Evolutionary conservation across 805 yeast genomes (phyloP), one percentile per base, ranked within the genome.

Genomic region (Cyberlindnera euphorbiiphila): DNA sequence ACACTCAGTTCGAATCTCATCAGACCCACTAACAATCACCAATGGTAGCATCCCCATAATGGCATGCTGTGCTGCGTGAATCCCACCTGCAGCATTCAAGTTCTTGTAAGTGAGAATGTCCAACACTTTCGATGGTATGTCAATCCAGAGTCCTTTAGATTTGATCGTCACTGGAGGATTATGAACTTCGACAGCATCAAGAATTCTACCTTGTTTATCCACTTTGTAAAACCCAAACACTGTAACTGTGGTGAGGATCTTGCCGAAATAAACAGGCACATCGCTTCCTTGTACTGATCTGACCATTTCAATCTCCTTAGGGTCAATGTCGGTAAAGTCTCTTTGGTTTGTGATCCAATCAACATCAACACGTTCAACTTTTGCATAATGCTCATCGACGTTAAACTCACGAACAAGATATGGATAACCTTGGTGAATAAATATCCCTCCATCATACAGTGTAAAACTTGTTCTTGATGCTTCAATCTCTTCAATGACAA

Each of bases 61-160:
- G 0, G 87, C 87, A 65, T 93, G 99, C 47, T 88, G 91, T 0
- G 96, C 95, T 2, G 94, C 97, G 63, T 93, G 99, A n/a, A 93
- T 85, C 0, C 93, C 95, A 5, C 85, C 98, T 0, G 98, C 91
- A 2, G 81, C 64, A 40, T 75, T 83, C 30, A 93, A 61, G 2
- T 66, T 50, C 47, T 87, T 86, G 4, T 56, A 59, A 4, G 67
- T 62, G 22, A 91, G 66, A 3, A 78, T 43, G 1, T 77, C 78
- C 11, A 89, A 53, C 0, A 86, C 85, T n/a, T 53, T 51, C 4
- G 59, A 54, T 0, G 96, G 95, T 1, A 93, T 71, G 57, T 93
- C 96, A 6, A 93, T 72, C 98, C 98, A 93, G 24, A 91, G 68
- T 0, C 99, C 98, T 45, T 83, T 81, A 0, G 94, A 78, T 24